These are phyloP conservation scores for Pseudoperonospora humuli DNA, from an alignment of 352 stramenopile species.

Conservation along the genomic window DNA sequence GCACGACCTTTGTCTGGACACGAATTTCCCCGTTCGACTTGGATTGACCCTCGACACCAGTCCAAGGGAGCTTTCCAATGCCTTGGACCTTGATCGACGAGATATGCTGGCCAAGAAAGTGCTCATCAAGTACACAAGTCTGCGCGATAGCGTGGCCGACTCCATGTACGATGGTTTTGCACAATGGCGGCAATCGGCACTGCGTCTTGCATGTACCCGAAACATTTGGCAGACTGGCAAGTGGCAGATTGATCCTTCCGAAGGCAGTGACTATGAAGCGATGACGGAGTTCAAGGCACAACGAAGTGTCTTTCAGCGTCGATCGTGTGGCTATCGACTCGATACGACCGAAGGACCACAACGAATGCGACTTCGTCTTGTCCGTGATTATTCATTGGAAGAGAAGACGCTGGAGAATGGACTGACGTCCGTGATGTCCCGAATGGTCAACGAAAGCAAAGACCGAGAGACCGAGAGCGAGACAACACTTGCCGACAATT, in stretches of 20 bases:
- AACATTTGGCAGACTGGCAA: constrained; percentile 39
- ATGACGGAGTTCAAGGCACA: constrained; percentile 1
- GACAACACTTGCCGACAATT: neutral
- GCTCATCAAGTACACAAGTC: constrained; percentile 32
- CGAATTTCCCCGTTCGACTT: constrained; percentile 26
- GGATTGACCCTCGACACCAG: constrained; percentile 9
- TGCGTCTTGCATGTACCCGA: constrained; percentile 30
- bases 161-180: constrained; percentile 29
- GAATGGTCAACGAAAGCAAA: neutral
- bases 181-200: constrained; percentile 27
- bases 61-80: constrained; percentile 8
- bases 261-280: neutral
- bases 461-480: neutral
- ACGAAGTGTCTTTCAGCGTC: constrained; percentile 44
- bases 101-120: constrained; percentile 31
- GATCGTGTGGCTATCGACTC: constrained; percentile 27
- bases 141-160: constrained; percentile 29
- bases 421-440: no score
- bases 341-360: constrained; percentile 46
- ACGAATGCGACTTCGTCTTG: constrained; percentile 41
- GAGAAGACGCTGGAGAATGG: no score
- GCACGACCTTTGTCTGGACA: constrained; percentile 28
- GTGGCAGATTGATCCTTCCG: constrained; percentile 14
- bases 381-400: constrained; percentile 24
- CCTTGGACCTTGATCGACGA: constrained; percentile 4